phyloP scores from a whole-genome alignment of 2,329 filamentous ascomycete species.

The Aureobasidium sp. region DNA sequence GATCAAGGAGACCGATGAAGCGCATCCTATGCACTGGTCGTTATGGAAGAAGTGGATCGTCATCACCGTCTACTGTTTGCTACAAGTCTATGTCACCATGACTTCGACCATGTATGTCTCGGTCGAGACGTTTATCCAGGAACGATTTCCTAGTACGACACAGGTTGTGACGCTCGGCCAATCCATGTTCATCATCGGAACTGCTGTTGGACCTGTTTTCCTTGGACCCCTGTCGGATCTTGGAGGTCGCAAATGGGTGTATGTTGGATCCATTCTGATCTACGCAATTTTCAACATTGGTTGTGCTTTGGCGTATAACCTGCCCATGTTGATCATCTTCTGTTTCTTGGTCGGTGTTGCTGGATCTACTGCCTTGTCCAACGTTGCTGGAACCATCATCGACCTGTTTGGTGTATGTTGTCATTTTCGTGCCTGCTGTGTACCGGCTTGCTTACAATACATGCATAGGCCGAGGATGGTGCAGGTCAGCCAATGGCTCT shows the following conservation, averaged over 20 bases:
- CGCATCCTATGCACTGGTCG: slow-evolving; percentile 7
- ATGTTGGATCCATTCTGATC: slow-evolving; percentile 6
- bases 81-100: slow-evolving; percentile 9
- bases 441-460: neutral
- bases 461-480: slow-evolving; percentile 13
- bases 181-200: slow-evolving; percentile 12
- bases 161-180: slow-evolving; percentile 11
- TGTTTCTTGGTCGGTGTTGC: slow-evolving; percentile 13
- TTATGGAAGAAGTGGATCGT: slow-evolving; percentile 9
- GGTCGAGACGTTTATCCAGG: neutral
- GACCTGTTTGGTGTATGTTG: slow-evolving; percentile 9
- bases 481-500: slow-evolving; percentile 23
- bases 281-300: slow-evolving; percentile 11
- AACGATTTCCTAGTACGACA: neutral
- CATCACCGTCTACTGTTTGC: slow-evolving; percentile 7
- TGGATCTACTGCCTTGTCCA: slow-evolving; percentile 13
- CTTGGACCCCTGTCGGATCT: slow-evolving; percentile 11
- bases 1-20: neutral
- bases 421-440: neutral
- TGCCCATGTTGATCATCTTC: slow-evolving; percentile 15
- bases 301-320: slow-evolving; percentile 9
- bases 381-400: slow-evolving; percentile 14
- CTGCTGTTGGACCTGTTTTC: slow-evolving; percentile 12
- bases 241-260: slow-evolving; percentile 10
- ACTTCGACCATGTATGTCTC: slow-evolving; percentile 10